Evolutionary conservation across 108 stramenopile species (phyloP).

Genomic region (Nitzschia palea): DNA sequence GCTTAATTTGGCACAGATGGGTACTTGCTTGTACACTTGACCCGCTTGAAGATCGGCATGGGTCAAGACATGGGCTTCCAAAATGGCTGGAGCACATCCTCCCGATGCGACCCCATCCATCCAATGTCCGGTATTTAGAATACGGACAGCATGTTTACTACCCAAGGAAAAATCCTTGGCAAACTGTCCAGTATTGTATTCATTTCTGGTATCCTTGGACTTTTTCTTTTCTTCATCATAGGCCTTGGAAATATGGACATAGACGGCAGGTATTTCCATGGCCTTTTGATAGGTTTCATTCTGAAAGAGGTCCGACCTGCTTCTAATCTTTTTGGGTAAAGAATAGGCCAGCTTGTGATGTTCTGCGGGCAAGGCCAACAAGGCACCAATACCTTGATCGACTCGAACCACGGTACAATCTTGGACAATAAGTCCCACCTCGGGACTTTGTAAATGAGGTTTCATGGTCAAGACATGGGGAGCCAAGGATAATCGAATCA

Average conservation of each 20-base stretch:
- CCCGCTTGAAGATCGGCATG: slow-evolving; percentile 74
- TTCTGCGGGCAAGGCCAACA: slow-evolving; percentile 63
- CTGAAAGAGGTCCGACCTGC: slow-evolving; percentile 33
- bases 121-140: slow-evolving; percentile 61
- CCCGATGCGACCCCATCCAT: slow-evolving; percentile 81
- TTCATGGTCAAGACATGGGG: slow-evolving; percentile 54
- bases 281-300: slow-evolving; percentile 54
- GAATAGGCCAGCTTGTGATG: slow-evolving; percentile 7
- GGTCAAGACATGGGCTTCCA: slow-evolving; percentile 78
- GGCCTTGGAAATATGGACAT: slow-evolving; percentile 90
- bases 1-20: slow-evolving; percentile 54
- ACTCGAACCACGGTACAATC: slow-evolving; percentile 74
- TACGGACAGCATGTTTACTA: slow-evolving; percentile 62
- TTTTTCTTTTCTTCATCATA: slow-evolving; percentile 45
- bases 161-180: slow-evolving; percentile 74
- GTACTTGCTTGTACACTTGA: slow-evolving; percentile 68
- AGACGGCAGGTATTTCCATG: slow-evolving; percentile 50
- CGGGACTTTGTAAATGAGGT: slow-evolving; percentile 9
- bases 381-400: slow-evolving; percentile 84
- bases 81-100: slow-evolving; percentile 68
- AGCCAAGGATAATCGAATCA: slow-evolving; percentile 74
- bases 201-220: slow-evolving; percentile 32
- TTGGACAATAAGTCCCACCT: slow-evolving; percentile 58
- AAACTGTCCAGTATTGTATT: slow-evolving; percentile 56
- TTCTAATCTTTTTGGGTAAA: slow-evolving; percentile 37